Evolutionary conservation across 805 yeast species (phyloP), one percentile per base, ranked within the genome.

Genomic region (Yamadazyma olivae): DNA sequence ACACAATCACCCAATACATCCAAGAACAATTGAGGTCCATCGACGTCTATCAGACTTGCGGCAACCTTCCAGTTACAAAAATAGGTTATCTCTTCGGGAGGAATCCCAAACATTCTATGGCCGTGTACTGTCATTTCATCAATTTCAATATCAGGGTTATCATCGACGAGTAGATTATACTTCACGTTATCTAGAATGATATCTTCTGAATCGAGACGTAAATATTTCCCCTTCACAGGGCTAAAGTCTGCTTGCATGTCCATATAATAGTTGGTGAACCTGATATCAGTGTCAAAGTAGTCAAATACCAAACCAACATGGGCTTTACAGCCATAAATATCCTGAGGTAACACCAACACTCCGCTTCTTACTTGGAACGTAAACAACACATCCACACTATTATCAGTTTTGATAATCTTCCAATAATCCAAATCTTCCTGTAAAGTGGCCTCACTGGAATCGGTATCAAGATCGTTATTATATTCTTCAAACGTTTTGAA

Each of bases 181-280:
- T 12, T 10, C 6, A 53, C 40, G 5, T 56, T 53, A 32, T 56
- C 53, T 3, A 59, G 45, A 3, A 44, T 43, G 38, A 51, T 50
- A 7, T 52, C 56, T 8, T 38, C 38, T 6, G 25, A 21, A 14
- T 35, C 38, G 5, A 44, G 9, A n/a, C 52, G 53, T 3, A 71
- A 66, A 15, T 50, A 46, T 4, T 45, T 57, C 2, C 58, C 77
- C 4, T 51, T 55, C 2, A 80, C 54, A 1, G 90, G 87, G 9
- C 83, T 70, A 26, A 81, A 67, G 45, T 85, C 79, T 1, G 83
- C 83, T 50, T 88, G 91, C 42, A 91, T 54, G 52, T 91, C 96
- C 96, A 93, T 90, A 53, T 91, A 93, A 57, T 84, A 93, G 49
- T 88, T 85, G 13, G 91, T 83, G 58, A 88, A 83, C 37, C 98